Percentiles rank a stretch among this genome's conserved stretches.
phyloP scores from a whole-genome alignment of 371 early-diverging fungal genomes.

The Chytridium lagenaria region DNA sequence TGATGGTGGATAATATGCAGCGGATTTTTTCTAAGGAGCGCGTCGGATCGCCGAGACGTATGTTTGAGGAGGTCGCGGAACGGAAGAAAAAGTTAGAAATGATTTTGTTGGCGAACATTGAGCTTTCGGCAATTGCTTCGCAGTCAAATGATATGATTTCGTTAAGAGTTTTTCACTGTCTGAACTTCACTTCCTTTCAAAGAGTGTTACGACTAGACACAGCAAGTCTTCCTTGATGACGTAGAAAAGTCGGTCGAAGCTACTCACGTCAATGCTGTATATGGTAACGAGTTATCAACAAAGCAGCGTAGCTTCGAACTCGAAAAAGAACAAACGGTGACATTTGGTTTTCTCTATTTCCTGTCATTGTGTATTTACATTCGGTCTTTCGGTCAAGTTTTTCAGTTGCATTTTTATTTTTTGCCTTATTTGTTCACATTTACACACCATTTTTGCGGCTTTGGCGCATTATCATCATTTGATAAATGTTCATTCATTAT shows the following conservation, averaged over 20 bases:
- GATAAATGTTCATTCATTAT: too few species aligned
- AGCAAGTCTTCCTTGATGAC: slow-evolving; percentile 3
- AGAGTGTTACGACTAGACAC: too few species aligned
- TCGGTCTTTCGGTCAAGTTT: too few species aligned
- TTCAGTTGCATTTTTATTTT: too few species aligned
- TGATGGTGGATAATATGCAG: slow-evolving; percentile 1
- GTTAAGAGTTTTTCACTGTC: slow-evolving; percentile 1
- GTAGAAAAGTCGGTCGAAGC: neutral
- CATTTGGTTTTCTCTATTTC: too few species aligned
- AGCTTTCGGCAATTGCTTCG: neutral
- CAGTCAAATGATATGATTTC: slow-evolving; percentile 13
- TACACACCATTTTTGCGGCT: too few species aligned
- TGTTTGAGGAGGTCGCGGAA: slow-evolving; percentile 16
- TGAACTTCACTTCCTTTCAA: too few species aligned
- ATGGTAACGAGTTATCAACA: neutral
- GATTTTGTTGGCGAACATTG: neutral
- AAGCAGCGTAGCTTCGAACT: neutral
- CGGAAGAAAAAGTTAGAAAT: neutral
- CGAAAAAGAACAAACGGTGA: neutral
- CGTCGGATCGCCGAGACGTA: slow-evolving; percentile 1
- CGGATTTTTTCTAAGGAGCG: neutral
- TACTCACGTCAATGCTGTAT: neutral
- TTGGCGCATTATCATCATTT: too few species aligned
- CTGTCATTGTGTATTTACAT: too few species aligned
- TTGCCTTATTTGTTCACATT: too few species aligned